These are phyloP conservation scores for Lentinula lateritia DNA, from an alignment of 768 basidiomycete species.

Conservation along the genomic window DNA sequence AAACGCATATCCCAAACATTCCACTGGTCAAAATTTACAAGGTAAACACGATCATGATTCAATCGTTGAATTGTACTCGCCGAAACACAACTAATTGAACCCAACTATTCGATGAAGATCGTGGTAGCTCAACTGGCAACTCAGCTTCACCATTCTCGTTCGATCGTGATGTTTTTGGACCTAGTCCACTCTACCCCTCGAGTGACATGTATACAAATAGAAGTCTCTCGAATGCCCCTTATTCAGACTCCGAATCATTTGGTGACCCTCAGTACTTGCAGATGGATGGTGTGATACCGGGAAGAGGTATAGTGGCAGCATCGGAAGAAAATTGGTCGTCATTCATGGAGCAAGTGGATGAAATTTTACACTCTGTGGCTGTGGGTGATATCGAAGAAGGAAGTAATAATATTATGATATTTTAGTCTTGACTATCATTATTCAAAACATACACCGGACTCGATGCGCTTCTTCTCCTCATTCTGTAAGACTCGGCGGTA, in stretches of 20 bases:
- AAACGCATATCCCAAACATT: background rate
- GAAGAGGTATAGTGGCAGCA: background rate
- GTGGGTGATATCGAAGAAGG: background rate
- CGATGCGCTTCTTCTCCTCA: too few relatives aligned
- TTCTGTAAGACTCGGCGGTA: too few relatives aligned
- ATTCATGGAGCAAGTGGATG: background rate
- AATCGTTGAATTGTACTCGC: background rate
- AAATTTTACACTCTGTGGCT: background rate
- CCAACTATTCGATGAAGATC: background rate
- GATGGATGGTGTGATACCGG: background rate
- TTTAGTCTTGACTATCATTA: background rate
- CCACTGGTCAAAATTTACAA: background rate
- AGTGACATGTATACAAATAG: background rate
- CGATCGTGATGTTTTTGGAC: background rate
- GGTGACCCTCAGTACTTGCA: background rate
- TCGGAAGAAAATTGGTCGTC: constrained; percentile 2
- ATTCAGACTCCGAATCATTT: background rate
- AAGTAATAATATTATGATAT: background rate
- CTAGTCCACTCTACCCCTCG: background rate
- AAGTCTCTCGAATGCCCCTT: too few relatives aligned
- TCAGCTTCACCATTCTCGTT: background rate
- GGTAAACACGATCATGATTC: background rate
- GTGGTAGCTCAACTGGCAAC: background rate
- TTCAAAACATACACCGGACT: too few relatives aligned
- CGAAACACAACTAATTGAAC: background rate